These are phyloP conservation scores for Solanum hybrid DNA, from an alignment of 305 asterid species.

Conservation along the genomic window DNA sequence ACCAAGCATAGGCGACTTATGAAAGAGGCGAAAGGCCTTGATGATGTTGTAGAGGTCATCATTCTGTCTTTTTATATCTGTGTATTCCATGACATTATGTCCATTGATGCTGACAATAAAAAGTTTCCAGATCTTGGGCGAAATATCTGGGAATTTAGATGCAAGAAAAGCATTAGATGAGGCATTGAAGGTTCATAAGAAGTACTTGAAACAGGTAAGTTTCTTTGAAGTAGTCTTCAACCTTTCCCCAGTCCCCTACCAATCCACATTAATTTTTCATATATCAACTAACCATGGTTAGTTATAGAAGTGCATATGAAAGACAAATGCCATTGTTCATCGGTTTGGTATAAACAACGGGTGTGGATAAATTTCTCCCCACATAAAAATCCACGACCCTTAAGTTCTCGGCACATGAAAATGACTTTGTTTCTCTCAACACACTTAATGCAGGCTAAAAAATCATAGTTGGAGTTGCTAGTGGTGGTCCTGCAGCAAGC, in stretches of 20 bases:
- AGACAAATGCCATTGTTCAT: neutral
- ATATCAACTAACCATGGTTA: neutral
- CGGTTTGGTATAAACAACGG: neutral
- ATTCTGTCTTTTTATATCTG: neutral
- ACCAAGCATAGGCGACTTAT: constrained; percentile 69
- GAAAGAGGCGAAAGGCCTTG: constrained; percentile 86
- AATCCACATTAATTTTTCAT: neutral
- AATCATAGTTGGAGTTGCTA: constrained; percentile 16
- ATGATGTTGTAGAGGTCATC: constrained; percentile 77
- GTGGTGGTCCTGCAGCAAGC: neutral
- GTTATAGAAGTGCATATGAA: neutral
- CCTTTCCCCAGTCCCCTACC: neutral
- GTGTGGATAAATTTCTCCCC: neutral
- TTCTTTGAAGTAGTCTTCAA: neutral
- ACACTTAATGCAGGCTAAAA: constrained; percentile 55
- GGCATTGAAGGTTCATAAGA: constrained; percentile 75
- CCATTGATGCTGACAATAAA: constrained; percentile 7
- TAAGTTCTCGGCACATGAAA: neutral
- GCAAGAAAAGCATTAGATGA: constrained; percentile 70
- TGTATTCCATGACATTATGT: neutral
- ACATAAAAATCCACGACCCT: neutral
- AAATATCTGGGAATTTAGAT: constrained; percentile 83
- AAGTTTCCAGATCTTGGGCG: constrained; percentile 64
- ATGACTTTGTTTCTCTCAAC: constrained; percentile 1
- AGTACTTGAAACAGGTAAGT: constrained; percentile 77